These are phyloP conservation scores for Haberlea rhodopensis DNA, from an alignment of 257 asterid species.

Conservation along the genomic window DNA sequence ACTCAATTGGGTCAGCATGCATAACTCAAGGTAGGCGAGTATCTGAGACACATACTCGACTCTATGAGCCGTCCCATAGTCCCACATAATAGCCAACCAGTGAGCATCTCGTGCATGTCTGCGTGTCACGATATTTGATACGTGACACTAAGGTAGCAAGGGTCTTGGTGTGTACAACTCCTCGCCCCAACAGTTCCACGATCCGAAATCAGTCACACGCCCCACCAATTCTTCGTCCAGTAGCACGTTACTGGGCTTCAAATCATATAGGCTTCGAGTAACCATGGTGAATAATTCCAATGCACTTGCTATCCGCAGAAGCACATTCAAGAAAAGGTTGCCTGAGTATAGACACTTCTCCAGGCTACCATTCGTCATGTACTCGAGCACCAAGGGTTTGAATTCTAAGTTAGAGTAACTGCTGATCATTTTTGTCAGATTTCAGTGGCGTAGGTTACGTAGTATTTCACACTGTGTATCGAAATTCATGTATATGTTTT, in stretches of 20 bases:
- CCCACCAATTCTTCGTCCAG: conserved; percentile 25
- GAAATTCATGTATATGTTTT: no score
- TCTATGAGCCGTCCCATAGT: no score
- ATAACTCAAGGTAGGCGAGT: no score
- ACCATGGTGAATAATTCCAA: conserved; percentile 27
- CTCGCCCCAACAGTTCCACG: no score
- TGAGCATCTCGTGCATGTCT: no score
- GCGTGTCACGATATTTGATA: no score
- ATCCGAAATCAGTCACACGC: conserved; percentile 33
- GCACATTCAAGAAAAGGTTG: conserved; percentile 8
- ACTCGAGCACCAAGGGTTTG: conserved; percentile 31
- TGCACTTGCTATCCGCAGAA: conserved; percentile 30
- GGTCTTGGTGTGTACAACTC: conserved; percentile 23
- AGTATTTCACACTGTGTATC: no score
- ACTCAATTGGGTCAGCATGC: no score
- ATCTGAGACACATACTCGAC: no score
- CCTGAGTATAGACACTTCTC: conserved; percentile 28
- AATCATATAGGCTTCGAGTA: conserved; percentile 27
- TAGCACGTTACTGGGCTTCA: conserved; percentile 28
- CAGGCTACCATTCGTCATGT: conserved; percentile 26
- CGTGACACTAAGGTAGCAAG: conserved; percentile 27
- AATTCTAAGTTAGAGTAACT: conserved; percentile 30
- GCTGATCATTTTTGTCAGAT: conserved; percentile 27
- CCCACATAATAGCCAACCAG: conserved; percentile 25
- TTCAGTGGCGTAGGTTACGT: no score